phyloP scores from a whole-genome alignment of 306 rosid species.

The Cucurbita ficifolia region DNA sequence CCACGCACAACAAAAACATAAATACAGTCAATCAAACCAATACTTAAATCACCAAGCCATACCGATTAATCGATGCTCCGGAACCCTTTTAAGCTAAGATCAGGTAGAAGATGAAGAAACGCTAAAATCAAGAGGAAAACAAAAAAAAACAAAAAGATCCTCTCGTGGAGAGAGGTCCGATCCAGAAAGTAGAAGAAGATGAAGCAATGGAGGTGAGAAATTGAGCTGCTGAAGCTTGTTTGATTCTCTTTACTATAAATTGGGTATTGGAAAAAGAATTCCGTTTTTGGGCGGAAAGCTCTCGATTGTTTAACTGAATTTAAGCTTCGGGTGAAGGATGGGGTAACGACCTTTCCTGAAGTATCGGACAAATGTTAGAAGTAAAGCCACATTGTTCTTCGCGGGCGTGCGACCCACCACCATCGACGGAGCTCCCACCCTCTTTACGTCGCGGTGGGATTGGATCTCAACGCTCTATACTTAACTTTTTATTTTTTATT shows the following conservation, averaged over 20 bases:
- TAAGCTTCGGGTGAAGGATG: not conserved
- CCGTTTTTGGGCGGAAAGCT: not conserved
- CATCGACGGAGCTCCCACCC: not conserved
- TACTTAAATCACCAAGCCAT: not conserved
- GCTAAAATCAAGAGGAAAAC: not conserved
- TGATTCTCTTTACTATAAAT: not conserved
- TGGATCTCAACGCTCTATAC: not conserved
- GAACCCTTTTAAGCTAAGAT: not conserved
- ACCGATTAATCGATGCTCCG: not conserved
- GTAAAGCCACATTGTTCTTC: slow-evolving; percentile 2
- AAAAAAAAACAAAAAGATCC: not conserved
- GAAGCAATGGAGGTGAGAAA: not conserved
- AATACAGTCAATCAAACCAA: not conserved
- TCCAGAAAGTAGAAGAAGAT: not conserved
- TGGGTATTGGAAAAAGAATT: not conserved
- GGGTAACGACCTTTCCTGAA: slow-evolving; percentile 3
- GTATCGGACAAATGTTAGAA: not conserved
- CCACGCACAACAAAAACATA: not conserved
- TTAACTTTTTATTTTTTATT: not conserved
- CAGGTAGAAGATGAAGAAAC: not conserved
- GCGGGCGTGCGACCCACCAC: slow-evolving; percentile 3
- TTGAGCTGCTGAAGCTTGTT: not conserved
- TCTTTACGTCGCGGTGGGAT: not conserved
- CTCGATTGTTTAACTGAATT: not conserved
- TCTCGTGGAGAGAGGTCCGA: slow-evolving; percentile 6